Conservation (phyloP, 768 basidiomycete genomes). For the Austroboletus festivus region DNA sequence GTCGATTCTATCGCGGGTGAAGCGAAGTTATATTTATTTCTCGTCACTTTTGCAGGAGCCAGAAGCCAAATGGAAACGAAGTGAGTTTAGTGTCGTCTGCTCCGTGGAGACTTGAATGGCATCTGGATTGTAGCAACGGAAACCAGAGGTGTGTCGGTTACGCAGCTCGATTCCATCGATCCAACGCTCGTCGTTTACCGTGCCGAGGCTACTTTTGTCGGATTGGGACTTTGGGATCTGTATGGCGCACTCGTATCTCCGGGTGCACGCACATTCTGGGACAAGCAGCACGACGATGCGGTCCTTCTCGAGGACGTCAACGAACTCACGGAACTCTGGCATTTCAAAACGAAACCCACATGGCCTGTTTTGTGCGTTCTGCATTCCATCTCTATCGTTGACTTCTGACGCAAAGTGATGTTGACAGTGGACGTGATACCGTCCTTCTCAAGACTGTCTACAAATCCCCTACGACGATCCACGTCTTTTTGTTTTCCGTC, state of each 20-base stretch:
- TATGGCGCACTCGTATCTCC: constrained; percentile 85
- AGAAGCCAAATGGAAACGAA: constrained; percentile 94
- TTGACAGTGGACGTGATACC: constrained; percentile 76
- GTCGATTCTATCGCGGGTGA: constrained; percentile 80
- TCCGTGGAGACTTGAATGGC: not conserved
- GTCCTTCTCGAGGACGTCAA: constrained; percentile 84
- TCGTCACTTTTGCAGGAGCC: constrained; percentile 96
- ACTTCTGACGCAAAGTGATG: constrained; percentile 1
- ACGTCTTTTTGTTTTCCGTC: constrained; percentile 92
- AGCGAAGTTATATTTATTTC: constrained; percentile 96
- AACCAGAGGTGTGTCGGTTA: constrained; percentile 85
- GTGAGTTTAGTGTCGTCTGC: constrained; percentile 42
- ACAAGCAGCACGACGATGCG: constrained; percentile 86
- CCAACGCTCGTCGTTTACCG: constrained; percentile 94
- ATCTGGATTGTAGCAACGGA: constrained; percentile 61
- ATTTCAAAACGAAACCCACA: constrained; percentile 83
- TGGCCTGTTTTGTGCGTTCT: constrained; percentile 87
- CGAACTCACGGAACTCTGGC: constrained; percentile 90
- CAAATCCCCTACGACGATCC: constrained; percentile 92
- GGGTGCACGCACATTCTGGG: constrained; percentile 82
- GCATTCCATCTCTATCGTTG: not conserved
- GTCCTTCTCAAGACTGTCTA: constrained; percentile 94
- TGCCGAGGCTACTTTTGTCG: constrained; percentile 96
- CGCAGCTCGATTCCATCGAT: constrained; percentile 95
- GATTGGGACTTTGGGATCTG: constrained; percentile 92